Evolutionary conservation across 2,329 filamentous ascomycete species (phyloP).

Genomic region (Aspergillus udagawae): DNA sequence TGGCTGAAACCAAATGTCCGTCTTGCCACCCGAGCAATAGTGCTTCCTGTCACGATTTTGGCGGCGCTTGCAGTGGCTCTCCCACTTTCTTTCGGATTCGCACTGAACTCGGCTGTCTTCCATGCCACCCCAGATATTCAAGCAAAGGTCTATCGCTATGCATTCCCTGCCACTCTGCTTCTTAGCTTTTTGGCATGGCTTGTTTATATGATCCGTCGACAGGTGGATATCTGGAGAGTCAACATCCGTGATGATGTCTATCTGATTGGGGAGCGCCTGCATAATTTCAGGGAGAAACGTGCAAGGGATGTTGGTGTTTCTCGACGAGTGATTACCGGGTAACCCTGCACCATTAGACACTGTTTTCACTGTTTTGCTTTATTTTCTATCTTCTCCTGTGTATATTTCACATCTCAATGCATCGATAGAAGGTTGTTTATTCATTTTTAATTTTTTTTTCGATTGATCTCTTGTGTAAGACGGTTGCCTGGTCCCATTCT

Average conservation of each 20-base stretch:
- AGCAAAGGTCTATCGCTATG: slow-evolving; percentile 57
- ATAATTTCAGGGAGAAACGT: slow-evolving; percentile 76
- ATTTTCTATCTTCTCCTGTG: not conserved
- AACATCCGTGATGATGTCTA: slow-evolving; percentile 93
- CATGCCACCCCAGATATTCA: slow-evolving; percentile 28
- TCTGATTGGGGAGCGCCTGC: slow-evolving; percentile 85
- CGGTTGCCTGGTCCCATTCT: not conserved
- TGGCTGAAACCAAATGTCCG: slow-evolving; percentile 74
- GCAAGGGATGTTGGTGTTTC: slow-evolving; percentile 37
- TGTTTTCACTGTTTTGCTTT: not conserved
- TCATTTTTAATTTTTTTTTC: not conserved
- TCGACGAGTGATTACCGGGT: slow-evolving; percentile 35
- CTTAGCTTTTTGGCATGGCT: slow-evolving; percentile 50
- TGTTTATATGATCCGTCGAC: slow-evolving; percentile 38
- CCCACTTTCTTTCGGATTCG: slow-evolving; percentile 59
- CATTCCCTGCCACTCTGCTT: slow-evolving; percentile 65
- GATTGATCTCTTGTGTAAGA: not conserved
- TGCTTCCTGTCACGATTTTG: slow-evolving; percentile 69
- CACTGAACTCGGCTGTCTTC: slow-evolving; percentile 45
- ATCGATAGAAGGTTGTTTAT: not conserved
- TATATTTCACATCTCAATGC: not conserved
- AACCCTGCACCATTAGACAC: slow-evolving; percentile 7
- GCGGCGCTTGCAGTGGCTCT: slow-evolving; percentile 59
- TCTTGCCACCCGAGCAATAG: slow-evolving; percentile 78
- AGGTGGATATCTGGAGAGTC: slow-evolving; percentile 71